phyloP scores from a whole-genome alignment of 768 basidiomycete species.

The Candolleomyces efflorescens region DNA sequence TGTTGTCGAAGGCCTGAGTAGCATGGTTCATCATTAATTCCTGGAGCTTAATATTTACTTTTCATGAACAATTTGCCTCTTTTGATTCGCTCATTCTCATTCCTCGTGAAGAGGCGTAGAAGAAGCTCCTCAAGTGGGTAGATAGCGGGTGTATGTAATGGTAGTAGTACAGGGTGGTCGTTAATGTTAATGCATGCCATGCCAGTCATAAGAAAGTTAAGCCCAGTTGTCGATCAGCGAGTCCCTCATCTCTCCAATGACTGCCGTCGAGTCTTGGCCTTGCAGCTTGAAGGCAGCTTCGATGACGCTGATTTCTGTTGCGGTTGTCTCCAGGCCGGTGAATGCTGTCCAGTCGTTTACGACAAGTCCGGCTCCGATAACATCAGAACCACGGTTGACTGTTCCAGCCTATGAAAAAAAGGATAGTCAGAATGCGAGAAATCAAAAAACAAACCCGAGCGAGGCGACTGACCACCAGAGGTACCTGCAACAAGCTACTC shows the following conservation, averaged over 20 bases:
- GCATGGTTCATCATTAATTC: background rate
- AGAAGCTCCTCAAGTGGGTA: too few relatives aligned
- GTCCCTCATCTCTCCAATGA: conserved; percentile 91
- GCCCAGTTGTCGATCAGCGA: conserved; percentile 92
- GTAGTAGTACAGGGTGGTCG: too few relatives aligned
- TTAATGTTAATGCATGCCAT: too few relatives aligned
- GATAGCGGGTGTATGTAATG: too few relatives aligned
- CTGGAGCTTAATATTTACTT: background rate
- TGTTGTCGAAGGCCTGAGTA: too few relatives aligned
- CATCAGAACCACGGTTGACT: conserved; percentile 97
- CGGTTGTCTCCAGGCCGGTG: conserved; percentile 99
- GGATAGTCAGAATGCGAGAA: conserved; percentile 2
- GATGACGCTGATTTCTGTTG: conserved; percentile 97
- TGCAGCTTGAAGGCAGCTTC: conserved; percentile 95
- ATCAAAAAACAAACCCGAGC: background rate
- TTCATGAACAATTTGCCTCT: too few relatives aligned
- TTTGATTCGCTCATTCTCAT: too few relatives aligned
- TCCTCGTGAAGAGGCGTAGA: too few relatives aligned
- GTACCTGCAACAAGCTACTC: conserved; percentile 89
- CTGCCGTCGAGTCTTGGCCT: conserved; percentile 76
- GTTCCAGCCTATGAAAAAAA: conserved; percentile 74
- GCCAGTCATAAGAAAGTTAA: conserved; percentile 28
- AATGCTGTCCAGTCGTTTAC: conserved; percentile 99
- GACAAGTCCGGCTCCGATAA: conserved; percentile 94
- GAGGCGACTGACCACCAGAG: conserved; percentile 73